Conservation (phyloP, 306 rosid species). For the Casuarina cunninghamiana region DNA sequence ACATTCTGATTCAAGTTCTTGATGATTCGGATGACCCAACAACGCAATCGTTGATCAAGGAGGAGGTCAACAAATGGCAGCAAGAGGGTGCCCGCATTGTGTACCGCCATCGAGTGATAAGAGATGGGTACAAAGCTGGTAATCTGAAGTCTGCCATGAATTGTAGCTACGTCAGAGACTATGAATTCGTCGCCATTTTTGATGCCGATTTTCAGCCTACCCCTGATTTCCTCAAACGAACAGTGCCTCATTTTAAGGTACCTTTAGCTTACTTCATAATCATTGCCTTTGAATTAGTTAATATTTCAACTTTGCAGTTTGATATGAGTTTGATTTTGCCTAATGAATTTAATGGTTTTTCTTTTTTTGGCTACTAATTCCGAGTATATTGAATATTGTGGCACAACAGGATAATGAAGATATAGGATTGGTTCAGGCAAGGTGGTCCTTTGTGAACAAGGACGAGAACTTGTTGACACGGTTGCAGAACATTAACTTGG, state of each 20-base stretch:
- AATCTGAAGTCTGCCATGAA: constrained; percentile 93
- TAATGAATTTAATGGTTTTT: neutral
- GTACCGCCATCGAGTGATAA: constrained; percentile 72
- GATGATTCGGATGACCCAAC: constrained; percentile 92
- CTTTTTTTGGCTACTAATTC: neutral
- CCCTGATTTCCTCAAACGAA: constrained; percentile 76
- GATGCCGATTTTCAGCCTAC: constrained; percentile 93
- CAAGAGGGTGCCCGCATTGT: constrained; percentile 68
- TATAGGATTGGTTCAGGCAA: constrained; percentile 83
- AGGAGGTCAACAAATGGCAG: constrained; percentile 84
- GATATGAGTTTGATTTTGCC: neutral
- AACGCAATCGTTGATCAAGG: constrained; percentile 60
- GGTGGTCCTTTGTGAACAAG: constrained; percentile 96
- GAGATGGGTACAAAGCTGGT: constrained; percentile 95
- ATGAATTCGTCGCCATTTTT: constrained; percentile 78
- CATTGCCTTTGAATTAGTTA: neutral
- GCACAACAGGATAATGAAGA: constrained; percentile 65
- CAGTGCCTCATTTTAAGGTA: constrained; percentile 91
- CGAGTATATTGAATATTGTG: constrained; percentile 6
- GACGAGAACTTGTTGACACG: constrained; percentile 84
- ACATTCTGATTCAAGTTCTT: constrained; percentile 69
- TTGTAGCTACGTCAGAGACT: constrained; percentile 84
- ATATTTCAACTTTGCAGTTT: neutral
- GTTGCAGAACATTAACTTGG: constrained; percentile 80
- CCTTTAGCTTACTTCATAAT: neutral